Evolutionary conservation across 2,329 filamentous ascomycete species (phyloP).

Genomic region (Pseudogymnoascus sp.): DNA sequence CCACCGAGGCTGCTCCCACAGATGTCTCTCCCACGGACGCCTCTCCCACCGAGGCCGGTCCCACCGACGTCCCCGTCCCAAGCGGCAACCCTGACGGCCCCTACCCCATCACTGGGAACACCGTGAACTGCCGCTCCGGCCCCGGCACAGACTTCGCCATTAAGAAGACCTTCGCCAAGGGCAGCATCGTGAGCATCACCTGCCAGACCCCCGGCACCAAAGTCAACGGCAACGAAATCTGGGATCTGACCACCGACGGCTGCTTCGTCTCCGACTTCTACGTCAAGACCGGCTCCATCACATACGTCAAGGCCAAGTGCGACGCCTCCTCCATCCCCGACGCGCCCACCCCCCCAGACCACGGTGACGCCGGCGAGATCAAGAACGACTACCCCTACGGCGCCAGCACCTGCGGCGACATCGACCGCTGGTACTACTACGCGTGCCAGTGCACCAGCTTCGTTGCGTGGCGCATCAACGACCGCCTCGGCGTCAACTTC

Average conservation of each 20-base stretch:
- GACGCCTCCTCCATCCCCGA: neutral
- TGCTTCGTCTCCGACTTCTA: slow-evolving; percentile 25
- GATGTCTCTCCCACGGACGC: neutral
- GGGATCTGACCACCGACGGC: slow-evolving; percentile 23
- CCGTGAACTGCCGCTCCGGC: slow-evolving; percentile 20
- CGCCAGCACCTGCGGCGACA: slow-evolving; percentile 2
- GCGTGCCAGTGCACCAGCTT: slow-evolving; percentile 14
- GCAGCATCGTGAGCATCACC: slow-evolving; percentile 3
- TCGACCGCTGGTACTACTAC: slow-evolving; percentile 11
- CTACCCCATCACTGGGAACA: slow-evolving; percentile 17
- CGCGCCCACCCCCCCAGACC: neutral
- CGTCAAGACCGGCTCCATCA: slow-evolving; percentile 19
- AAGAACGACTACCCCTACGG: slow-evolving; percentile 11
- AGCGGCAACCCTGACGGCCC: neutral
- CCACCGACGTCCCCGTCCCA: neutral
- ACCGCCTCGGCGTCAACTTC: slow-evolving; percentile 10
- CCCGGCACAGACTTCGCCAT: slow-evolving; percentile 17
- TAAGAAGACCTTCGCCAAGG: slow-evolving; percentile 11
- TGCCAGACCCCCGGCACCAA: slow-evolving; percentile 12
- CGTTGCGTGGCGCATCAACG: slow-evolving; percentile 12
- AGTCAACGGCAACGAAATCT: slow-evolving; percentile 18
- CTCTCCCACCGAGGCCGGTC: neutral
- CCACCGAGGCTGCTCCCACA: neutral
- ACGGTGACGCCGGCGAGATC: neutral
- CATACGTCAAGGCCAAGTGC: neutral